Evolutionary conservation across 768 basidiomycete genomes (phyloP).

Genomic region (Lentinus brumalis): DNA sequence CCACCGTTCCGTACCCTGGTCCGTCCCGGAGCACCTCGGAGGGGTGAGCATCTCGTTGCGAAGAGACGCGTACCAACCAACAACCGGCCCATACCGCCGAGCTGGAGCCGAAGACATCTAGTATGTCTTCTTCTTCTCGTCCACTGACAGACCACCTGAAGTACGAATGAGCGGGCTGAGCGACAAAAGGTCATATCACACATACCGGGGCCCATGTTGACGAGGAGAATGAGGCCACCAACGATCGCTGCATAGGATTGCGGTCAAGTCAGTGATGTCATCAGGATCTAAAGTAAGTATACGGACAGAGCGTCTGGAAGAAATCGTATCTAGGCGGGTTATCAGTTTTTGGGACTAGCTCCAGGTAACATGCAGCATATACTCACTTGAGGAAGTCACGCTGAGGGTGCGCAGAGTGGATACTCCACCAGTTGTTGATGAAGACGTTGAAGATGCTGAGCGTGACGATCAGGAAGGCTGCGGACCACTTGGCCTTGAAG

Average conservation of each 20-base stretch:
- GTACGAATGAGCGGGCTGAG: conserved; percentile 8
- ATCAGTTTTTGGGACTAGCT: conserved; percentile 22
- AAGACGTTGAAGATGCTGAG: conserved; percentile 96
- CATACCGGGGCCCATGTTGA: conserved; percentile 96
- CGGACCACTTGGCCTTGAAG: conserved; percentile 99
- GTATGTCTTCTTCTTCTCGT: conserved; percentile 98
- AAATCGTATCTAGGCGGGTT: conserved; percentile 81
- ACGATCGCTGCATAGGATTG: conserved; percentile 70
- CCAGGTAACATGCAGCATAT: neutral
- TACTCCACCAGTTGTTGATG: conserved; percentile 98
- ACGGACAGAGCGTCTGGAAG: conserved; percentile 89
- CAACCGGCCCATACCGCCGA: neutral
- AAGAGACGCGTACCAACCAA: neutral
- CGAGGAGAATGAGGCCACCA: conserved; percentile 93
- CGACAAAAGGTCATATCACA: conserved; percentile 8
- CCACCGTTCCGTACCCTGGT: conserved; percentile 8
- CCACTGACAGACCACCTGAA: conserved; percentile 89
- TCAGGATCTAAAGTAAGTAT: neutral
- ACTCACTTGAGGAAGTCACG: conserved; percentile 96
- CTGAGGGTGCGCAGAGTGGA: conserved; percentile 90
- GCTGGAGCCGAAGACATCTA: conserved; percentile 30
- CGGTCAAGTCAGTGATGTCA: neutral
- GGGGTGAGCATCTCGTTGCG: neutral
- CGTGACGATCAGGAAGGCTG: conserved; percentile 90
- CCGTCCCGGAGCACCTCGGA: neutral